Evolutionary conservation across 2,329 filamentous ascomycete species (phyloP).

Genomic region (Keithomyces neogunnii): DNA sequence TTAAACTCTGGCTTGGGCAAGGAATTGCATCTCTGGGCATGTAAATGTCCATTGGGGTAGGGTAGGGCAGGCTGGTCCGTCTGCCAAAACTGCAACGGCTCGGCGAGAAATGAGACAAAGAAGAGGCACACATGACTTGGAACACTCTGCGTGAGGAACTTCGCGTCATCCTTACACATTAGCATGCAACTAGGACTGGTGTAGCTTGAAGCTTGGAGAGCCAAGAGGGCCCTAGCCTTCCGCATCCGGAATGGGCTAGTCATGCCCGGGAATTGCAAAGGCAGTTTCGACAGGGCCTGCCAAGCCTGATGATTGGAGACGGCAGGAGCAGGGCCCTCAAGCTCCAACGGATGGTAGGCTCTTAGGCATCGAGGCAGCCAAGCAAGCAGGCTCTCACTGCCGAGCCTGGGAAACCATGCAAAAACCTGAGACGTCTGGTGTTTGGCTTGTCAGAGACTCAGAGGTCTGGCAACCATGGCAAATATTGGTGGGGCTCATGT

Average conservation of each 20-base stretch:
- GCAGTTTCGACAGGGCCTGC: too few species aligned
- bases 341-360: too few species aligned
- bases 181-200: constrained; percentile 7
- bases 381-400: too few species aligned
- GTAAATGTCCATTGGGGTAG: too few species aligned
- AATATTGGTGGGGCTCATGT: too few species aligned
- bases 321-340: too few species aligned
- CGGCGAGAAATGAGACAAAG: background rate
- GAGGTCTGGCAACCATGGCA: too few species aligned
- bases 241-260: constrained; percentile 12
- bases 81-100: background rate
- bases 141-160: background rate
- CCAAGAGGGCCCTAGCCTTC: background rate
- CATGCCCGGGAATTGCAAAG: background rate
- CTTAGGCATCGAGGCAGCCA: too few species aligned
- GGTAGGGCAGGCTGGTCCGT: background rate
- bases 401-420: too few species aligned
- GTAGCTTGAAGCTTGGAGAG: constrained; percentile 6
- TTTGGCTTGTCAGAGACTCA: too few species aligned
- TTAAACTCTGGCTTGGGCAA: background rate
- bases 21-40: too few species aligned
- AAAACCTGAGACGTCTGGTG: too few species aligned
- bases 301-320: background rate
- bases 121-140: background rate
- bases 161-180: constrained; percentile 8